Evolutionary conservation across 441 rosid species (phyloP), one percentile per base, ranked within the genome.

Genomic region (Erodium chrysanthum): DNA sequence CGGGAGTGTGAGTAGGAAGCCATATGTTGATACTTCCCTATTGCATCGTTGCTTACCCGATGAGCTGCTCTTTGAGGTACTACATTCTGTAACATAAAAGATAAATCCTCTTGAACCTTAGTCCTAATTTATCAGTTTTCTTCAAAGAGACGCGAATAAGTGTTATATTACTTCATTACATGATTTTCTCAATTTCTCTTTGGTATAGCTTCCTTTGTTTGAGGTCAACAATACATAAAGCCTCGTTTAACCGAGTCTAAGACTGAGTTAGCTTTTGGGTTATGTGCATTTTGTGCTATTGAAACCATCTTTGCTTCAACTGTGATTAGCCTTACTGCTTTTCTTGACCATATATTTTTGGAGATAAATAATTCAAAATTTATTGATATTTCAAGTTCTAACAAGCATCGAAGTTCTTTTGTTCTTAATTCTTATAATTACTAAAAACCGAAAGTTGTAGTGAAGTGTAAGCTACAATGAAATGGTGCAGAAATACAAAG

Each of bases 61-160:
- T 84, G 98, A 93, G 79, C 85, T 93, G 70, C 92, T 93, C 66
- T 83, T 85, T 33, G 97, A 93, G 96, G 98, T 89, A 82, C 69
- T 71, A 66, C 10, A 6, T 66, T 21, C 31, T 10, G 12, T 7
- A 37, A 7, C 44, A 7, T 37, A 37, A 7, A 37, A 37, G 11
- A 35, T 35, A 10, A 37, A 37, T 2, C 33, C 2, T 29, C 33
- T 29, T 29, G 33, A 29, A 4, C 33, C 33, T 6, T 29, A 1
- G 33, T 29, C 4, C 33, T 2, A 29, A 29, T 29, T 37, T 6
- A 6, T 37, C 12, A 1, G 44, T 37, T 37, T 37, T 3, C 44
- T 29, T 2, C 35, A 5, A 29, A 29, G 35, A 1, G 35, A 5
- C n/a, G 5, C 35, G 35, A 29, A 5, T 29, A 29, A 29, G 3